Percentiles rank a stretch among this genome's conserved stretches.
These are phyloP conservation scores for Tetracentron sinense DNA, from an alignment of 164 flowering plant species.

Conservation along the genomic window DNA sequence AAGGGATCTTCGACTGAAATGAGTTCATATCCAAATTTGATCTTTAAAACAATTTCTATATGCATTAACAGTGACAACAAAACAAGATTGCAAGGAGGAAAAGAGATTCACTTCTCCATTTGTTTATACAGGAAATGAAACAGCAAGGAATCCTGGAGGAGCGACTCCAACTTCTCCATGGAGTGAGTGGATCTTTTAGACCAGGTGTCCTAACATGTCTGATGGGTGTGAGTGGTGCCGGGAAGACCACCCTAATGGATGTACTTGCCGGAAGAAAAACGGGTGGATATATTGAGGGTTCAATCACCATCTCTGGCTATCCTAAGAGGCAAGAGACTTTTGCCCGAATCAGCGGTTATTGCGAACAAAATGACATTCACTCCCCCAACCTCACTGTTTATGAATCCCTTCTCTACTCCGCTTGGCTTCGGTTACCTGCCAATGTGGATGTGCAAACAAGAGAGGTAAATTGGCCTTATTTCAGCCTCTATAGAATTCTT, in stretches of 20 bases:
- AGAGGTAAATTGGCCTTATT: conserved; percentile 16
- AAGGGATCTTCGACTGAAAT: conserved; percentile 16
- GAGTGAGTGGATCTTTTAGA: conserved; percentile 43
- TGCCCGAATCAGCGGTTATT: conserved; percentile 47
- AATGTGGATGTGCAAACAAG: conserved; percentile 21
- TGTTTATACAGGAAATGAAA: conserved; percentile 31
- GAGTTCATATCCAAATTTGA: too few relatives aligned
- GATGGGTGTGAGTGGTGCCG: conserved; percentile 63
- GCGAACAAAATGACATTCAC: conserved; percentile 55
- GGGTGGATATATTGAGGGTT: conserved; percentile 47
- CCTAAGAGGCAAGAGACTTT: conserved; percentile 49
- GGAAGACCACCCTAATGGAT: conserved; percentile 60
- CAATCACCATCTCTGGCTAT: conserved; percentile 42
- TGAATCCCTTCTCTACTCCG: conserved; percentile 33
- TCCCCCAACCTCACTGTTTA: conserved; percentile 46
- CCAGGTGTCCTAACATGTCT: conserved; percentile 51
- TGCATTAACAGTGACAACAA: neutral
- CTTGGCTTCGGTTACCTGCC: conserved; percentile 34
- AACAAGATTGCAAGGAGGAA: neutral
- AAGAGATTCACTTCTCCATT: neutral
- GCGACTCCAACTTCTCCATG: conserved; percentile 30
- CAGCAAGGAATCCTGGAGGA: conserved; percentile 27
- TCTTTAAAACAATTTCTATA: conserved; percentile 2
- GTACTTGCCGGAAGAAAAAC: conserved; percentile 56
- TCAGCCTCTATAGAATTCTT: neutral